Conservation (phyloP, 352 stramenopile genomes). For the Pythium dissotocum region DNA sequence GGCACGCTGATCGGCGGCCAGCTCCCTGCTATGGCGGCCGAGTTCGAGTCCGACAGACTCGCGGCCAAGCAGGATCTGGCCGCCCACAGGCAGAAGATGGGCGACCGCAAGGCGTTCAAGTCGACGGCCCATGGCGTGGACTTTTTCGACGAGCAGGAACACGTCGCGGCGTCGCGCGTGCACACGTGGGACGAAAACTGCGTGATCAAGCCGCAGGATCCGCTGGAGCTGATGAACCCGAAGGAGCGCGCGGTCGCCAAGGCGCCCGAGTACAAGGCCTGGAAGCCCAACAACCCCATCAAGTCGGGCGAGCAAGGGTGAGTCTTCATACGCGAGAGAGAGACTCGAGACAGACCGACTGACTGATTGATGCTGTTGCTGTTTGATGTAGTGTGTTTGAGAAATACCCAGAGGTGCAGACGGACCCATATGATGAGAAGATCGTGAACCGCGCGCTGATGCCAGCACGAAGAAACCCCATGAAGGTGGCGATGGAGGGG, state of each 20-base stretch:
- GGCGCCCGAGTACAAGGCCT: slow-evolving; percentile 61
- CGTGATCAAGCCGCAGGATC: slow-evolving; percentile 49
- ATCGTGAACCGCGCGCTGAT: slow-evolving; percentile 77
- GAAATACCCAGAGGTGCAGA: slow-evolving; percentile 62
- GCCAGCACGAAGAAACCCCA: slow-evolving; percentile 61
- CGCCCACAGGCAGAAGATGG: slow-evolving; percentile 53
- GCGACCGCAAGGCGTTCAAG: slow-evolving; percentile 76
- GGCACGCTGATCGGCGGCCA: slow-evolving; percentile 66
- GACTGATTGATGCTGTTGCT: neutral
- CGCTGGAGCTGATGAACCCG: slow-evolving; percentile 70
- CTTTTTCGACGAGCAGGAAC: slow-evolving; percentile 76
- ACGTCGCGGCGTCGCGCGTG: slow-evolving; percentile 56
- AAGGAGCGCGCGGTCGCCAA: slow-evolving; percentile 61
- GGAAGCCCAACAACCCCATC: slow-evolving; percentile 65
- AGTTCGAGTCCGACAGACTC: slow-evolving; percentile 61
- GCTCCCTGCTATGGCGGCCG: slow-evolving; percentile 47
- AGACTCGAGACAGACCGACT: neutral
- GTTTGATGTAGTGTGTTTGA: slow-evolving; percentile 46
- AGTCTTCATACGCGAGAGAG: neutral
- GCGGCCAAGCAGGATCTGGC: slow-evolving; percentile 34
- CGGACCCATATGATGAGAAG: slow-evolving; percentile 75
- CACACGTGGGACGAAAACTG: slow-evolving; percentile 76
- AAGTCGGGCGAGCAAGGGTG: slow-evolving; percentile 64
- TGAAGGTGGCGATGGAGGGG: slow-evolving; percentile 65
- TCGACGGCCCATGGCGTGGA: slow-evolving; percentile 61